Conservation (phyloP, 1,284 basidiomycete species). For the Ceratobasidium sp. region DNA sequence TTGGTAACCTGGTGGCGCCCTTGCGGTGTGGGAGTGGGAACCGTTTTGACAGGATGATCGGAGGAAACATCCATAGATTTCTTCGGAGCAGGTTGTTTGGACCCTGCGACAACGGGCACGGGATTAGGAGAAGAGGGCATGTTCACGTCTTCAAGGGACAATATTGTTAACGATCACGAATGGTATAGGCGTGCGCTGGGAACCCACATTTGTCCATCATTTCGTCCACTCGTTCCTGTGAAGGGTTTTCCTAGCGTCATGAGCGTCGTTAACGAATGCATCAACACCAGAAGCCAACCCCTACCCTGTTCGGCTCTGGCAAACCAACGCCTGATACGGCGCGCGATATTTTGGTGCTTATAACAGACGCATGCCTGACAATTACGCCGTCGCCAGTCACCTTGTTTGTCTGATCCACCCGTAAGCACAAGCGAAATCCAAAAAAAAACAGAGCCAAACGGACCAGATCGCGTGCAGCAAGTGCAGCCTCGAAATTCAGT, state of each 20-base stretch:
- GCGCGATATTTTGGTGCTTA: conserved; percentile 23
- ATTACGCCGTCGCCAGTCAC: background rate
- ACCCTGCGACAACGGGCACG: background rate
- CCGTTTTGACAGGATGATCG: background rate
- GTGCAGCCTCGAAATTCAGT: conserved; percentile 23
- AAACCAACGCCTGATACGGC: conserved; percentile 18
- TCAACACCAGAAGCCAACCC: background rate
- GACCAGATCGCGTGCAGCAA: conserved; percentile 41
- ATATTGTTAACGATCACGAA: background rate
- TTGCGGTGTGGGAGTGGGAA: background rate
- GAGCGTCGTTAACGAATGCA: background rate
- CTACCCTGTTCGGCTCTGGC: conserved; percentile 8
- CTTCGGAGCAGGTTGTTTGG: background rate
- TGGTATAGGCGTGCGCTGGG: no score
- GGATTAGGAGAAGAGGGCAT: conserved; percentile 11
- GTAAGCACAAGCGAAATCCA: background rate
- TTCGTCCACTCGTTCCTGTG: conserved; percentile 26
- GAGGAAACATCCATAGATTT: background rate
- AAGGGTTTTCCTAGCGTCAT: background rate
- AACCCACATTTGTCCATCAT: conserved; percentile 35
- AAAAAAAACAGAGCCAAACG: background rate
- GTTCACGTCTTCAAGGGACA: conserved; percentile 24
- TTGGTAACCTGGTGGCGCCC: background rate
- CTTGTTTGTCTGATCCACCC: background rate
- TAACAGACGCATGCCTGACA: background rate